Evolutionary conservation across 2,329 filamentous ascomycete genomes (phyloP), one percentile per base, ranked within the genome.

Genomic region (Pseudogymnoascus verrucosus): DNA sequence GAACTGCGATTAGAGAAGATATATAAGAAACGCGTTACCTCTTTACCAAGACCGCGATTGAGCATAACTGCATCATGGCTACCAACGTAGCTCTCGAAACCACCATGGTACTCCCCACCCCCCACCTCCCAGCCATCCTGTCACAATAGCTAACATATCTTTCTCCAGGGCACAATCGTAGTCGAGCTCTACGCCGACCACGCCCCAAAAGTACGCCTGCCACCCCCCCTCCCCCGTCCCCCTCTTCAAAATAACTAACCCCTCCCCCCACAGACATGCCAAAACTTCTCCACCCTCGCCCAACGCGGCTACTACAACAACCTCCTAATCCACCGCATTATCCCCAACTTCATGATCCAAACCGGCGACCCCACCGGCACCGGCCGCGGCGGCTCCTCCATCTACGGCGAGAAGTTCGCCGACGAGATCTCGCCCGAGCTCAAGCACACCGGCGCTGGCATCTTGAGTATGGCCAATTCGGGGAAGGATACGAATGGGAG

Each of bases 401-500:
- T 97, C 78, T 98, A 91, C 77, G 95, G 93, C 71, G 90, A 92
- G 61, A 93, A 91, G 74, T 98, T 98, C 75, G 91, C 89, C 66
- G 95, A 99, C 78, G 95, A 99, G 81, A 93, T 98, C 70, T 79
- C 83, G 57, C 77, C 86, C 1, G 79, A 80, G 4, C 79, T 99
- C 63, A 95, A 93, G 74, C 95, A 99, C 78, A 96, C 92, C 0
- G 93, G 93, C 39, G 93, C 93, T 3, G 93, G 93, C 1, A 82
- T 98, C n/a, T 79, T 99, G 70, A 92, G 88, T 77, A 99, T 99
- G 95, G 95, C 95, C 65, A 99, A 99, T 77, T 87, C 88, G 14
- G 95, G 95, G 0, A 90, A 91, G 7, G 86, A 98, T 75, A 96
- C 93, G 37, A 98, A 98, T 75, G 93, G 93, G 21, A 91, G 86